These are phyloP conservation scores for Coemansia sp. DNA, from an alignment of 192 early-diverging fungal genomes.

Conservation along the genomic window DNA sequence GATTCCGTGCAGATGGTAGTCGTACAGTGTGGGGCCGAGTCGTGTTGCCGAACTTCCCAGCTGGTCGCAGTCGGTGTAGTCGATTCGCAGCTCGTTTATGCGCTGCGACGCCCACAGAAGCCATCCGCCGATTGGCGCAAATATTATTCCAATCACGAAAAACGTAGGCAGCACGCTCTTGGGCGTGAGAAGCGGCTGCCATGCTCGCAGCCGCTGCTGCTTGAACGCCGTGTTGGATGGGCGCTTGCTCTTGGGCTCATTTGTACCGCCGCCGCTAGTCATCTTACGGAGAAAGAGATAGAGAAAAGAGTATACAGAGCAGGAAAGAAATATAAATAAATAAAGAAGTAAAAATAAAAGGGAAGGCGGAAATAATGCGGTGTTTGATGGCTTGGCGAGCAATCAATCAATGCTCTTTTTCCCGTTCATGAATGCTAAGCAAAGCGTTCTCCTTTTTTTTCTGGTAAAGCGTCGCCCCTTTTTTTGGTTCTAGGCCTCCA, in stretches of 20 bases:
- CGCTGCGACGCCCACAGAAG: slow-evolving; percentile 84
- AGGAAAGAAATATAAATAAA: background rate
- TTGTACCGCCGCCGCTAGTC: slow-evolving; percentile 20
- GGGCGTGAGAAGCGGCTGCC: slow-evolving; percentile 98
- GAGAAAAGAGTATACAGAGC: background rate
- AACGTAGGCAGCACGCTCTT: slow-evolving; percentile 97
- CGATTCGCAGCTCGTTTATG: slow-evolving; percentile 87
- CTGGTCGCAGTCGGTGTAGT: slow-evolving; percentile 88
- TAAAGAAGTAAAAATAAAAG: background rate
- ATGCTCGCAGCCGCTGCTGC: slow-evolving; percentile 98
- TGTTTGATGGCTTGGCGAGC: too few relatives aligned
- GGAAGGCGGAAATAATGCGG: background rate
- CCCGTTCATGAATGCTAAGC: too few relatives aligned
- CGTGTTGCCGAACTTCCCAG: slow-evolving; percentile 13
- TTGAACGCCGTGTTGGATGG: slow-evolving; percentile 92
- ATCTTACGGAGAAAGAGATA: slow-evolving; percentile 11
- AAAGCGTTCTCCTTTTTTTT: background rate
- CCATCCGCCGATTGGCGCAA: slow-evolving; percentile 93
- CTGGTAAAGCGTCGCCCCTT: background rate
- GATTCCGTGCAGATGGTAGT: slow-evolving; percentile 46
- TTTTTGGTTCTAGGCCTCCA: slow-evolving; percentile 1
- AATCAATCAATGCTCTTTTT: too few relatives aligned
- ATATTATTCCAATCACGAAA: slow-evolving; percentile 90
- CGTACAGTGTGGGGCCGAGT: slow-evolving; percentile 23
- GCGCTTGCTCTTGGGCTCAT: slow-evolving; percentile 40